Percentiles rank a stretch among this genome's conserved stretches.
These are phyloP conservation scores for Pythium chondricola DNA, from an alignment of 352 stramenopile species.

Conservation along the genomic window DNA sequence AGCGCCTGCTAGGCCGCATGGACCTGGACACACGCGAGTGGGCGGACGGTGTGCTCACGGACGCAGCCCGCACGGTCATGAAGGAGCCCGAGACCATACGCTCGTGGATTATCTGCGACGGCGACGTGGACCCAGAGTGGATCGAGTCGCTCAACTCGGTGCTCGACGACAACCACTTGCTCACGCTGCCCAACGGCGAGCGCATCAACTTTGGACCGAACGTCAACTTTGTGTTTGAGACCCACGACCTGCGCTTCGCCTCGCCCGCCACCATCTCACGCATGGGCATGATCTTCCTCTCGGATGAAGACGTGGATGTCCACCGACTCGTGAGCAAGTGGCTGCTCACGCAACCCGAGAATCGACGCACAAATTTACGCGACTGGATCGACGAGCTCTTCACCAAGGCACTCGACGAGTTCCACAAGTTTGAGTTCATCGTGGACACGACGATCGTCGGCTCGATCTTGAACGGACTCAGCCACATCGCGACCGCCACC, in stretches of 20 bases:
- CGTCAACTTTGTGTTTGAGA: slow-evolving; percentile 97
- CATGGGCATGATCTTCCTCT: slow-evolving; percentile 97
- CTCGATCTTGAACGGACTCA: slow-evolving; percentile 90
- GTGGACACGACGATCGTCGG: slow-evolving; percentile 93
- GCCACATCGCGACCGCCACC: slow-evolving; percentile 69
- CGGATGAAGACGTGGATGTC: slow-evolving; percentile 86
- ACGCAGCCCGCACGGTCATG: slow-evolving; percentile 86
- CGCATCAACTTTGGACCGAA: slow-evolving; percentile 94
- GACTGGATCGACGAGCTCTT: slow-evolving; percentile 94
- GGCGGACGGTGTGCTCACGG: slow-evolving; percentile 93
- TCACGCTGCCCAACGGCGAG: slow-evolving; percentile 95
- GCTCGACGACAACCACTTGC: slow-evolving; percentile 94
- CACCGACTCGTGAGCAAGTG: slow-evolving; percentile 77
- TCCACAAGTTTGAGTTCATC: slow-evolving; percentile 77
- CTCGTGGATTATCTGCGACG: slow-evolving; percentile 95
- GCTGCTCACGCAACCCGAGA: slow-evolving; percentile 54
- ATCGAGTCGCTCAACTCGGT: slow-evolving; percentile 96
- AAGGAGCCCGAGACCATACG: slow-evolving; percentile 85
- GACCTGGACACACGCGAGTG: slow-evolving; percentile 94
- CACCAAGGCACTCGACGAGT: slow-evolving; percentile 77
- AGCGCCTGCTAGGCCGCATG: slow-evolving; percentile 91
- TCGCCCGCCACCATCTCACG: slow-evolving; percentile 95
- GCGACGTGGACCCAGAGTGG: slow-evolving; percentile 95
- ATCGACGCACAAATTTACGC: slow-evolving; percentile 42
- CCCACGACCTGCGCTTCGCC: slow-evolving; percentile 91